Percentiles rank a stretch among this genome's conserved stretches.
phyloP scores from a whole-genome alignment of 257 asterid species.

The Solanum corneliomulleri region DNA sequence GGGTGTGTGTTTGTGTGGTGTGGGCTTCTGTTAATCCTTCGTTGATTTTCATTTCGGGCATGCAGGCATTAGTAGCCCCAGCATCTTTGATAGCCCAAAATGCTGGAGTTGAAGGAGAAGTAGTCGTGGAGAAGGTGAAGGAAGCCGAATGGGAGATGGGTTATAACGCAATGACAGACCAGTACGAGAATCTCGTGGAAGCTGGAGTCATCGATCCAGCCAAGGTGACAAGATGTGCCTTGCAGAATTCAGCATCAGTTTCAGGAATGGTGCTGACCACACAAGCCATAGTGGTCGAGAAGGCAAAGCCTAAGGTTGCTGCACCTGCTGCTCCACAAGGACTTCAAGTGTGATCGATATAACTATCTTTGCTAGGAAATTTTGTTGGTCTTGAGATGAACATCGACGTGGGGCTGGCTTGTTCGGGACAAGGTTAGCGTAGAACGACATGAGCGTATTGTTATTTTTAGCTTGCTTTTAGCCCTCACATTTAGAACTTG shows the following conservation, averaged over 20 bases:
- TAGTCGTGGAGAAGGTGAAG: constrained; percentile 81
- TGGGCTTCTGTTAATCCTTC: background rate
- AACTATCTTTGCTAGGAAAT: background rate
- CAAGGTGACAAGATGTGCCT: constrained; percentile 77
- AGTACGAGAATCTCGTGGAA: constrained; percentile 61
- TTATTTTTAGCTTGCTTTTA: background rate
- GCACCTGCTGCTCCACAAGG: constrained; percentile 42
- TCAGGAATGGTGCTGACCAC: constrained; percentile 99
- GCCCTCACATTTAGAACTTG: background rate
- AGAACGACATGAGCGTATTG: background rate
- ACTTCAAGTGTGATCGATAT: constrained; percentile 26
- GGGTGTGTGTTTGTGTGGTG: background rate
- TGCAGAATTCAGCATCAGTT: constrained; percentile 86
- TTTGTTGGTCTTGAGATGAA: constrained; percentile 1
- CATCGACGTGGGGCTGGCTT: background rate
- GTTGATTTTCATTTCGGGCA: background rate
- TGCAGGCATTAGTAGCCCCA: constrained; percentile 77
- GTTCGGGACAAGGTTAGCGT: background rate
- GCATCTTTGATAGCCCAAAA: constrained; percentile 83
- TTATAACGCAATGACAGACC: constrained; percentile 84
- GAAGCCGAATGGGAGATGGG: constrained; percentile 77
- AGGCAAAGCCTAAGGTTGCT: constrained; percentile 47
- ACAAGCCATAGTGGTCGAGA: constrained; percentile 94
- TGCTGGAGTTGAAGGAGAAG: constrained; percentile 98
- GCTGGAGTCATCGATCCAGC: constrained; percentile 96